These are phyloP conservation scores for Phoma sp. DNA, from an alignment of 2,329 filamentous ascomycete species.

Conservation along the genomic window DNA sequence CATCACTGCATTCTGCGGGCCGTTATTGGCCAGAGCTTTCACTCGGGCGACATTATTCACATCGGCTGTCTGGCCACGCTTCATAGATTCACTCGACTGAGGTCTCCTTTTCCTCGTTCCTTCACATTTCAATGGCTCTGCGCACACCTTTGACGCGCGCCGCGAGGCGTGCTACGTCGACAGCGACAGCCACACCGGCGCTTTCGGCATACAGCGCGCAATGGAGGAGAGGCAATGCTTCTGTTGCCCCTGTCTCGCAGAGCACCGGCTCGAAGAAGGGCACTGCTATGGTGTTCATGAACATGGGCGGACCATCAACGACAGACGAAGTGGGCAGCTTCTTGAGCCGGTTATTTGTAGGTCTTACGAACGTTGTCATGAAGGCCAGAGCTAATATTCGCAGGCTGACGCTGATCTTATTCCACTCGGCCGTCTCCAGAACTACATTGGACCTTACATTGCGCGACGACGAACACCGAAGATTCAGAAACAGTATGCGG, in stretches of 20 bases:
- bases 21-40: slow-evolving; percentile 38
- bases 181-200: slow-evolving; percentile 36
- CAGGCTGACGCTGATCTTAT: slow-evolving; percentile 94
- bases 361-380: slow-evolving; percentile 41
- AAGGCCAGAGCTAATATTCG: slow-evolving; percentile 23
- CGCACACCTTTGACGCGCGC: slow-evolving; percentile 44
- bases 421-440: slow-evolving; percentile 89
- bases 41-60: slow-evolving; percentile 31
- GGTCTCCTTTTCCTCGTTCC: slow-evolving; percentile 8
- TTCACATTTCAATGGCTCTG: slow-evolving; percentile 51
- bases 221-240: slow-evolving; percentile 48
- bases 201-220: slow-evolving; percentile 42
- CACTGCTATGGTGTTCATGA: slow-evolving; percentile 98
- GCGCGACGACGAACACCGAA: slow-evolving; percentile 89
- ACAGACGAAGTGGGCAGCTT: slow-evolving; percentile 89
- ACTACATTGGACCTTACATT: slow-evolving; percentile 88
- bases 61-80: slow-evolving; percentile 27
- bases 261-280: slow-evolving; percentile 76
- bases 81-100: slow-evolving; percentile 16
- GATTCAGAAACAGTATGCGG: slow-evolving; percentile 93
- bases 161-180: slow-evolving; percentile 41
- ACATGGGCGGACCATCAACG: slow-evolving; percentile 96
- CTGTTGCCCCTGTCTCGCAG: slow-evolving; percentile 71
- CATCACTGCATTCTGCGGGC: slow-evolving; percentile 20
- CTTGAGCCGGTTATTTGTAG: slow-evolving; percentile 87